Conservation (phyloP, 345 rosid species). For the Aethionema arabicum region DNA sequence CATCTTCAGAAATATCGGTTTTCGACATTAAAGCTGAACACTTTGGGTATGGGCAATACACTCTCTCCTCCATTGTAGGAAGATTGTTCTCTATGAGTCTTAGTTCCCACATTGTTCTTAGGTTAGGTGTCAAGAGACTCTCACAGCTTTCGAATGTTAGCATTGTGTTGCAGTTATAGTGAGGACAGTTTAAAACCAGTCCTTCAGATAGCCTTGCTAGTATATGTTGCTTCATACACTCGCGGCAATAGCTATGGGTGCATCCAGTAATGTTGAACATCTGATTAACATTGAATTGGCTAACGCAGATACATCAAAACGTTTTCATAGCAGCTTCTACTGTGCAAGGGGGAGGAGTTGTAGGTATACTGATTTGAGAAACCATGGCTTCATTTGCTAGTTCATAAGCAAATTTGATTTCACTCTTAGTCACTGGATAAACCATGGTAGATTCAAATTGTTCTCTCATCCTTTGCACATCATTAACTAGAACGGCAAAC, state of each 20-base stretch:
- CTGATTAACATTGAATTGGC: constrained; percentile 39
- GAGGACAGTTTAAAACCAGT: constrained; percentile 55
- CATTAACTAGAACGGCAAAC: constrained; percentile 34
- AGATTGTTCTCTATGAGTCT: constrained; percentile 60
- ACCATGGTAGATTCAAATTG: neutral
- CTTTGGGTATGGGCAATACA: constrained; percentile 71
- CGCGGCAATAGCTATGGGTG: constrained; percentile 55
- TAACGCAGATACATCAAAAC: constrained; percentile 43
- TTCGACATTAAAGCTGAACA: constrained; percentile 73
- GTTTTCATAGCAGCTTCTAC: constrained; percentile 42
- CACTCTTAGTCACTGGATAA: constrained; percentile 34
- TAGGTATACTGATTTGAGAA: constrained; percentile 38
- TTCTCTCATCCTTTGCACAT: neutral
- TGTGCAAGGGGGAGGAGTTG: constrained; percentile 27
- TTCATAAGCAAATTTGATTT: constrained; percentile 45
- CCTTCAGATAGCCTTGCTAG: constrained; percentile 62
- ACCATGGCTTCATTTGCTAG: constrained; percentile 65
- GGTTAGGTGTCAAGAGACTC: constrained; percentile 49
- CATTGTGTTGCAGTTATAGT: constrained; percentile 51
- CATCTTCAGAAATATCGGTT: constrained; percentile 36
- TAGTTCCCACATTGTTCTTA: constrained; percentile 45
- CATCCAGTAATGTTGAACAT: constrained; percentile 61
- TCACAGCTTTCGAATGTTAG: constrained; percentile 50
- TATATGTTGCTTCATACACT: constrained; percentile 69
- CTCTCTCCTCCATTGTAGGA: constrained; percentile 49